Evolutionary conservation across 371 early-diverging fungal genomes (phyloP).

Genomic region (Circinella minor): DNA sequence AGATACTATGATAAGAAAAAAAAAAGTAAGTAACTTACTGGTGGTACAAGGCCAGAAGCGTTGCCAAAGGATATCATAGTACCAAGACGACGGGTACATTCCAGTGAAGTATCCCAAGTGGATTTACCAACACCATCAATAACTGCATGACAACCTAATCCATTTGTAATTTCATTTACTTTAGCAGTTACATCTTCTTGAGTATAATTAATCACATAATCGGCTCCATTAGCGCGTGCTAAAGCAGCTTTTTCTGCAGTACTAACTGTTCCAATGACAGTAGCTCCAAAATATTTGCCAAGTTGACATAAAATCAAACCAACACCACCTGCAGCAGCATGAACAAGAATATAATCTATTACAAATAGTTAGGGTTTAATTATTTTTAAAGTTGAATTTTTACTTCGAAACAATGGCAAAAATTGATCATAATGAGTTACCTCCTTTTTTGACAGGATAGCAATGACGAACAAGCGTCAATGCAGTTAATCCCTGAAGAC

Average conservation of each 20-base stretch:
- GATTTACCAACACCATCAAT: constrained; percentile 92
- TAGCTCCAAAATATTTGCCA: constrained; percentile 79
- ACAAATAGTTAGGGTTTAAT: neutral
- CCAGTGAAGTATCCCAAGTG: constrained; percentile 82
- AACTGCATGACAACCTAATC: constrained; percentile 84
- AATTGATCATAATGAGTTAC: constrained; percentile 18
- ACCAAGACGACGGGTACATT: constrained; percentile 78
- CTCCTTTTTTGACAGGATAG: constrained; percentile 75
- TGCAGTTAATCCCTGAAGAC: constrained; percentile 83
- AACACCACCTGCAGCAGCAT: constrained; percentile 94
- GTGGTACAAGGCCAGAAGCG: constrained; percentile 86
- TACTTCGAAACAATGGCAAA: too few species aligned
- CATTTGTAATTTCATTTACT: constrained; percentile 78
- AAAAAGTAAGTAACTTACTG: constrained; percentile 36
- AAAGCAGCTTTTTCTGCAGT: constrained; percentile 79
- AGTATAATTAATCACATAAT: constrained; percentile 79
- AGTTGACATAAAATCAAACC: constrained; percentile 82
- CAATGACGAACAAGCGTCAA: constrained; percentile 76
- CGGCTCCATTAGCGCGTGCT: constrained; percentile 76
- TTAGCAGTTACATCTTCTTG: constrained; percentile 65
- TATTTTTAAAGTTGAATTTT: neutral
- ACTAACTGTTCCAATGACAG: constrained; percentile 91
- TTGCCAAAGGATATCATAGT: constrained; percentile 92
- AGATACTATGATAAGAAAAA: neutral
- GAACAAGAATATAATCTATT: constrained; percentile 79